A percentile compares a stretch with the other conserved stretches of the same genome.
phyloP scores from a whole-genome alignment of 176 grass and related monocot genomes.

The Carex scoparia region DNA sequence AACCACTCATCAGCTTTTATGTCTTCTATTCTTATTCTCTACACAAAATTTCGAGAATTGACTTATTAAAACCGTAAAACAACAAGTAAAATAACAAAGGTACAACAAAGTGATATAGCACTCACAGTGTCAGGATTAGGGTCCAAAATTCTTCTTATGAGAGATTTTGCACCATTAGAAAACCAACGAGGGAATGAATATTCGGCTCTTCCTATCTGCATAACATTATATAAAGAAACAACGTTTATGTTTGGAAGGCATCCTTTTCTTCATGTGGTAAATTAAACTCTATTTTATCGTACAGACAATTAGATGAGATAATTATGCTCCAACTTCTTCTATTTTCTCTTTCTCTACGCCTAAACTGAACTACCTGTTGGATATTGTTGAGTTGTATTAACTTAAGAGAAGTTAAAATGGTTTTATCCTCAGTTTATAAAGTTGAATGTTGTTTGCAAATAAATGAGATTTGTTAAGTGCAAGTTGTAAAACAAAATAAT shows the following conservation, averaged over 20 bases:
- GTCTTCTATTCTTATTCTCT: constrained; percentile 95
- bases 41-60: constrained; percentile 30
- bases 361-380: neutral
- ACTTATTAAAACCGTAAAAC: neutral
- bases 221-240: constrained; percentile 5
- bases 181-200: constrained; percentile 86
- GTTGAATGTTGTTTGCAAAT: too few species aligned
- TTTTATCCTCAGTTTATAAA: neutral
- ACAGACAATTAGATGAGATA: neutral
- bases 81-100: neutral
- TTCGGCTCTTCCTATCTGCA: constrained; percentile 73
- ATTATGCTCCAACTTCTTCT: neutral
- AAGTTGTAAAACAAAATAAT: neutral
- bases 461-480: neutral
- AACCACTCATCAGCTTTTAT: constrained; percentile 95
- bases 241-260: neutral
- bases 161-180: constrained; percentile 63
- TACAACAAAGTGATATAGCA: constrained; percentile 27
- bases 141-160: constrained; percentile 82
- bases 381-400: neutral
- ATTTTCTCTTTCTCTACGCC: neutral
- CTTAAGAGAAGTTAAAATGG: neutral
- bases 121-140: constrained; percentile 92
- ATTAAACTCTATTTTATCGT: neutral
- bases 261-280: neutral